Evolutionary conservation across 1,284 basidiomycete genomes (phyloP), one percentile per base, ranked within the genome.

Genomic region (Porogramme epimiltina): DNA sequence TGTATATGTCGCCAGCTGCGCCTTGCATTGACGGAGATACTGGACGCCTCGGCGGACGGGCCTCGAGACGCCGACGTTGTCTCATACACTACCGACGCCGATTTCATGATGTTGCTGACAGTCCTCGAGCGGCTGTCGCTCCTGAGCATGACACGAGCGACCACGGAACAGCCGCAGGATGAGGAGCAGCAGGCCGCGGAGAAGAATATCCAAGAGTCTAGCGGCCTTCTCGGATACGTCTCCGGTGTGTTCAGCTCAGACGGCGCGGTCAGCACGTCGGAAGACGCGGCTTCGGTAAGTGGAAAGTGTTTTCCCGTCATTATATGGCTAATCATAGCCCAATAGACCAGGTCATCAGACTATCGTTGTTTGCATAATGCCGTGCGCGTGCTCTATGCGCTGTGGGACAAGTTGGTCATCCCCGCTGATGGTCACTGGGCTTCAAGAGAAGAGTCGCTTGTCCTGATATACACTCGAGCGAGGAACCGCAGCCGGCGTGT

Each of bases 51-150:
- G 47, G 65, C 68, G 41, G 49, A 61, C 26, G 42, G 62, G 26
- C 63, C 73, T 48, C 73, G 66, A 43, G 62, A 63, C 5, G 67
- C 70, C 20, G 81, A 81, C 60, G 64, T 77, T 11, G 61, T 66
- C 1, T 75, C 75, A 3, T 72, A 71, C 52, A 77, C 84, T 1
- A 91, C 88, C 1, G 95, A 97, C 64, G 82, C 89, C 0, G 93
- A 96, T 59, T 82, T 93, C 51, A 78, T 89, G 47, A 92, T 91
- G 81, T 73, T 95, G 3, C 77, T 95, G 23, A 91, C 89, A 60
- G 87, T 87, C 0, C 69, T 96, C 38, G 95, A 98, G 62, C 79
- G 92, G 23, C 73, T 97, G 5, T 78, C 93, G 20, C 70, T 89
- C 13, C 74, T 89, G 34, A 85, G 82, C 49, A 70, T 90, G 46